A percentile compares a stretch with the other conserved stretches of the same genome.
These are phyloP conservation scores for Phylloporus sp. DNA, from an alignment of 768 basidiomycete genomes.

Conservation along the genomic window DNA sequence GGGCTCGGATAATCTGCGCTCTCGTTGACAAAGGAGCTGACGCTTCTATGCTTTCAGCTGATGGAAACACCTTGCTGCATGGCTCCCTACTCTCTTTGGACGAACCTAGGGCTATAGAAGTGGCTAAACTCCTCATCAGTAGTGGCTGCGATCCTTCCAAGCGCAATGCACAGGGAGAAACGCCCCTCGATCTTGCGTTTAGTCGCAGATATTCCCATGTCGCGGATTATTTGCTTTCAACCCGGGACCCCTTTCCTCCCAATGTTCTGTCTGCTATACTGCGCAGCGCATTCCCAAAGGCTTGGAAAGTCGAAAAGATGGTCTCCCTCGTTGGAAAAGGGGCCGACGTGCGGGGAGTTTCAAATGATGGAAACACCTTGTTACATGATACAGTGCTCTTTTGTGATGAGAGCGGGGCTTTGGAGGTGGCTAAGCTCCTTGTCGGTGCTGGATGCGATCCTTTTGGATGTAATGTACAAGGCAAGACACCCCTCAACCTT, in stretches of 20 bases:
- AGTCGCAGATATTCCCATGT: not conserved
- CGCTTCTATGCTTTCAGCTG: not conserved
- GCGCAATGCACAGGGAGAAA: not conserved
- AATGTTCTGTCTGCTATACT: not conserved
- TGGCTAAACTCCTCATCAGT: not conserved
- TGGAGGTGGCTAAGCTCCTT: not conserved
- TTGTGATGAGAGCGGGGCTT: not conserved
- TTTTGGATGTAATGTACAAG: not conserved
- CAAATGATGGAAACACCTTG: not conserved
- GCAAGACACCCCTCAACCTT: not conserved
- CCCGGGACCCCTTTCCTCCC: too few species aligned
- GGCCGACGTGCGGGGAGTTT: not conserved
- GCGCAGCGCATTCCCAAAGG: not conserved
- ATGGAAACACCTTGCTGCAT: not conserved
- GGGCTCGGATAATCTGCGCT: not conserved
- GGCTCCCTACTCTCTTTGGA: not conserved
- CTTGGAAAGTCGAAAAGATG: not conserved
- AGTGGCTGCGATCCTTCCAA: not conserved
- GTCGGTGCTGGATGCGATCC: not conserved
- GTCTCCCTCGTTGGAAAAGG: not conserved
- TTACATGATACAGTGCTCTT: not conserved
- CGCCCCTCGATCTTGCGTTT: not conserved
- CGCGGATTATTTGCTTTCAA: not conserved
- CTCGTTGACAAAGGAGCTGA: not conserved
- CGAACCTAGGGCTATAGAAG: not conserved